A percentile compares a stretch with the other conserved stretches of the same genome.
phyloP scores from a whole-genome alignment of 306 rosid genomes.

The Vigna angularis region DNA sequence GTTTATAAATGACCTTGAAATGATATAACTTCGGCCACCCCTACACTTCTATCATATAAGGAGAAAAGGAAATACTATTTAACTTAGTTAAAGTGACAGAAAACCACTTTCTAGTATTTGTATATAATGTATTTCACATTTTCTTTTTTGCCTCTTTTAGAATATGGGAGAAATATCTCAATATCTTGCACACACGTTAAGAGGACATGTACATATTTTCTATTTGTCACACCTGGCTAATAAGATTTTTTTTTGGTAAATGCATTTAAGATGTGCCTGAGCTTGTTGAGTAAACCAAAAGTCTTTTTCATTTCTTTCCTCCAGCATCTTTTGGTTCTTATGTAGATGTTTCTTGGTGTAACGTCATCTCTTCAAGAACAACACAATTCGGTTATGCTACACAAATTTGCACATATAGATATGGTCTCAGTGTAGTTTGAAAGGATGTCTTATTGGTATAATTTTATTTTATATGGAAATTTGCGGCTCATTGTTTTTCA shows the following conservation, averaged over 20 bases:
- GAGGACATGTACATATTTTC: background rate
- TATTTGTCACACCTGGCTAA: conserved; percentile 6
- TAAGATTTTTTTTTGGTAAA: conserved; percentile 6
- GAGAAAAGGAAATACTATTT: background rate
- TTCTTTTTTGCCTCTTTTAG: background rate
- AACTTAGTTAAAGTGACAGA: background rate
- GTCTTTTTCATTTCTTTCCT: background rate
- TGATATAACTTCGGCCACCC: background rate
- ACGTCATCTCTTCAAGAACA: conserved; percentile 15
- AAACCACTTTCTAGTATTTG: background rate
- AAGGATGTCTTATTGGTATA: conserved; percentile 2
- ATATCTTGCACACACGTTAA: conserved; percentile 5
- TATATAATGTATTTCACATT: conserved; percentile 16
- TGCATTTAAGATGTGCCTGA: background rate
- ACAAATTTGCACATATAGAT: conserved; percentile 12
- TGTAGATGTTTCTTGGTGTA: conserved; percentile 15
- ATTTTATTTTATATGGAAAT: conserved; percentile 17
- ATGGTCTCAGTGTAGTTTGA: too few species aligned
- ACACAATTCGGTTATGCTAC: conserved; percentile 23
- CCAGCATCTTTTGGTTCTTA: conserved; percentile 8
- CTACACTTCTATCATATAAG: background rate
- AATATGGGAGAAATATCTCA: background rate
- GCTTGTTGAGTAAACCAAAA: background rate
- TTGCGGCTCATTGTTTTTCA: background rate
- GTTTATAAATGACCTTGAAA: conserved; percentile 10